Conservation (phyloP, 352 stramenopile genomes). For the Globisporangium carolinianum region DNA sequence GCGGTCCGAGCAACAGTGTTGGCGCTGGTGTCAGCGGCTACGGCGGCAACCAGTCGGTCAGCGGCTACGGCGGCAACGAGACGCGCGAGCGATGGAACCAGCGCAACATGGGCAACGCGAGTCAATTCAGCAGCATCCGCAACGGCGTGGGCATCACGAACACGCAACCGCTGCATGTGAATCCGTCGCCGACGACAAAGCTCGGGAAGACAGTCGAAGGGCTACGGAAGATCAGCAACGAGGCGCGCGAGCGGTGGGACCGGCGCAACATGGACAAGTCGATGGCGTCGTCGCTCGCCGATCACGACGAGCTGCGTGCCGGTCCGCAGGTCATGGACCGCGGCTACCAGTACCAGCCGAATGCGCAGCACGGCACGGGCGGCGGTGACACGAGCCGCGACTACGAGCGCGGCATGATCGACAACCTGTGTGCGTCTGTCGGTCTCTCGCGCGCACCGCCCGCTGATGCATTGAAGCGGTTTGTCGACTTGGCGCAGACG, state of each 20-base stretch:
- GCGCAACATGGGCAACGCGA: constrained; percentile 54
- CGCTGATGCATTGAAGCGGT: constrained; percentile 71
- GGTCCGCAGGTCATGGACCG: constrained; percentile 58
- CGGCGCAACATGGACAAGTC: constrained; percentile 88
- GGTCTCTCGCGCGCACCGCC: constrained; percentile 70
- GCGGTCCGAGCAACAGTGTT: constrained; percentile 10
- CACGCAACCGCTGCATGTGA: constrained; percentile 30
- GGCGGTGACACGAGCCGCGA: constrained; percentile 74
- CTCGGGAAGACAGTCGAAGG: constrained; percentile 72
- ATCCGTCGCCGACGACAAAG: constrained; percentile 34
- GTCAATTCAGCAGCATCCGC: constrained; percentile 45
- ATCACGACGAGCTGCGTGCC: constrained; percentile 77
- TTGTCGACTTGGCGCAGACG: constrained; percentile 83
- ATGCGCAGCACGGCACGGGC: constrained; percentile 47
- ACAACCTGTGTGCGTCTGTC: constrained; percentile 71
- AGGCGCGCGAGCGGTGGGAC: constrained; percentile 78
- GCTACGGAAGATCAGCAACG: constrained; percentile 76
- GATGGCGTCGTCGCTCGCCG: constrained; percentile 82
- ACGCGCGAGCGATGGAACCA: constrained; percentile 3
- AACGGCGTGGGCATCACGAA: constrained; percentile 39
- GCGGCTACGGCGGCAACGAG: constrained; percentile 12
- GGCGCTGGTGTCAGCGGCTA: constrained; percentile 6
- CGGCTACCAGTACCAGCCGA: constrained; percentile 64
- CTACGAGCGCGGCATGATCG: constrained; percentile 83
- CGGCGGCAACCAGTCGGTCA: constrained; percentile 5